Conservation (phyloP, 192 early-diverging fungal genomes). For the Gamsiella multidivaricata region DNA sequence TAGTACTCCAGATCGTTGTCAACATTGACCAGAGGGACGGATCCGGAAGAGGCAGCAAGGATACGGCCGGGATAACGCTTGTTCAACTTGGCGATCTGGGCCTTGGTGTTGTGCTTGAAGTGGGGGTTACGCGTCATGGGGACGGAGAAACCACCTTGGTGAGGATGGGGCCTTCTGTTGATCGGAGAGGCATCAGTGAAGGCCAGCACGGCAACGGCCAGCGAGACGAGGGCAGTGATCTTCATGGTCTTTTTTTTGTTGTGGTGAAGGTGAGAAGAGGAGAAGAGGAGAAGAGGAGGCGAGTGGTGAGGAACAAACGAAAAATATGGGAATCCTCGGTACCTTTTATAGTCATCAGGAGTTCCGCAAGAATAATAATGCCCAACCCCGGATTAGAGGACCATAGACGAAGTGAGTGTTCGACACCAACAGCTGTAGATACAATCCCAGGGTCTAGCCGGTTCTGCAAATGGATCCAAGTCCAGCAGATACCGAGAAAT, state of each 20-base stretch:
- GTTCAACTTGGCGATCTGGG: conserved; percentile 28
- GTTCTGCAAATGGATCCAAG: not conserved
- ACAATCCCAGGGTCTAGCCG: not conserved
- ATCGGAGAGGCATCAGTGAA: conserved; percentile 9
- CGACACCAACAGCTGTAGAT: too few species aligned
- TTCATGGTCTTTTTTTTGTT: too few species aligned
- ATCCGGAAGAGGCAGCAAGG: conserved; percentile 2
- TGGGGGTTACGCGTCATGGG: conserved; percentile 4
- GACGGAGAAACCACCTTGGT: not conserved
- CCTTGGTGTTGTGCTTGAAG: conserved; percentile 22
- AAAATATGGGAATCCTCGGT: too few species aligned
- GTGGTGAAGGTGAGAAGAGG: too few species aligned
- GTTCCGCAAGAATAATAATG: too few species aligned
- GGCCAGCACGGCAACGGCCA: conserved; percentile 22
- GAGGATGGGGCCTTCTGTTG: not conserved
- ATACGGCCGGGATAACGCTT: conserved; percentile 13
- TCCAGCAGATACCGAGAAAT: not conserved
- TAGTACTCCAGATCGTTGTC: too few species aligned
- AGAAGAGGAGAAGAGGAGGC: too few species aligned
- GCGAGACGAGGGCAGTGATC: conserved; percentile 21
- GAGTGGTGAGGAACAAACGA: too few species aligned
- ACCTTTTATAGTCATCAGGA: too few species aligned
- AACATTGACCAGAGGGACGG: conserved; percentile 40
- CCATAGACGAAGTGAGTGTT: too few species aligned
- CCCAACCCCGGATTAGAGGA: too few species aligned